phyloP scores from a whole-genome alignment of 768 basidiomycete species.

The Daedalea quercina region DNA sequence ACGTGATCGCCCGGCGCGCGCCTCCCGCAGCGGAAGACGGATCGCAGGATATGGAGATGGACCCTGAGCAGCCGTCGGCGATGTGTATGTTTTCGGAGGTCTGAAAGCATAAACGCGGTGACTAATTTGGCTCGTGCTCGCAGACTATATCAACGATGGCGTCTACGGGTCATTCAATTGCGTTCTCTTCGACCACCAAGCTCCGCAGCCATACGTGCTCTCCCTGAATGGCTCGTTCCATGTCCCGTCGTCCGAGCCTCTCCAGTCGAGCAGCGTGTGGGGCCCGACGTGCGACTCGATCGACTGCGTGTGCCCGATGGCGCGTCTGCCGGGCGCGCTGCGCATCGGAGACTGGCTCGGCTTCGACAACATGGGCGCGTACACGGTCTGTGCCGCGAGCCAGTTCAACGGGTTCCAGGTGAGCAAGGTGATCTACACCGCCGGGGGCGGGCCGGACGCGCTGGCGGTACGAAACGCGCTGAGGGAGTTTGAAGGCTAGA shows the following conservation, averaged over 20 bases:
- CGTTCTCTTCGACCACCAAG: conserved; percentile 94
- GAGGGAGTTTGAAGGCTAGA: conserved; percentile 37
- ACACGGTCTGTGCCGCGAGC: conserved; percentile 96
- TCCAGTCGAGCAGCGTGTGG: conserved; percentile 75
- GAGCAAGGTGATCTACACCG: conserved; percentile 75
- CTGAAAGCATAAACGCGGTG: not conserved
- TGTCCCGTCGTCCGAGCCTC: conserved; percentile 34
- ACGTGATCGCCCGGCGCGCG: conserved; percentile 86
- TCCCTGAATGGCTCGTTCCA: conserved; percentile 66
- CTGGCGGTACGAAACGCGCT: conserved; percentile 49
- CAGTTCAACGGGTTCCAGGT: conserved; percentile 90
- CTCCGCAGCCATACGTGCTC: conserved; percentile 65
- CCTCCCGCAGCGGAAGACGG: conserved; percentile 33
- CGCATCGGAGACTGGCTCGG: conserved; percentile 96
- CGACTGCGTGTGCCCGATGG: conserved; percentile 75
- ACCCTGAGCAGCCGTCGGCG: conserved; percentile 45
- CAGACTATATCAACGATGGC: conserved; percentile 99
- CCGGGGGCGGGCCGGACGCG: conserved; percentile 44
- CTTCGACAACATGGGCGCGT: conserved; percentile 98
- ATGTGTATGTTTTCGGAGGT: conserved; percentile 73
- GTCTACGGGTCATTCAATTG: conserved; percentile 97
- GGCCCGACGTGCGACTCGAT: conserved; percentile 98
- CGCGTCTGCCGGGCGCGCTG: conserved; percentile 58
- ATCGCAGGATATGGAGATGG: conserved; percentile 17
- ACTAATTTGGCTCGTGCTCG: not conserved